Evolutionary conservation across 495 filamentous ascomycete genomes (phyloP), one percentile per base, ranked within the genome.

Genomic region (Pyrenula aspistea): DNA sequence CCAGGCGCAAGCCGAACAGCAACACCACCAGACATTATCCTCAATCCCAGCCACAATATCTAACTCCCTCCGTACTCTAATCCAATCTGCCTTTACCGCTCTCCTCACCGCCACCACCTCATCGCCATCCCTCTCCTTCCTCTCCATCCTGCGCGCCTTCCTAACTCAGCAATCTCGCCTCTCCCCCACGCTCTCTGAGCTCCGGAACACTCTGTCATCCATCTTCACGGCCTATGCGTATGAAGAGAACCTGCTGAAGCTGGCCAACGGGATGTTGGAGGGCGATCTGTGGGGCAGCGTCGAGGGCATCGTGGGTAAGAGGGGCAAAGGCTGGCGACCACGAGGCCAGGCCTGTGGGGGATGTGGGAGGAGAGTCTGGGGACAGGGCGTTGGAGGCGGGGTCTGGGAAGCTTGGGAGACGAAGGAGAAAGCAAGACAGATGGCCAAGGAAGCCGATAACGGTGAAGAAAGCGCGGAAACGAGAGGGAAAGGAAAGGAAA

Each of bases 171-270:
- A 91, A 0, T 85, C 88, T 1, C 72, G 75, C 22, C 83, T 86
- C 23, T 95, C 92, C 1, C 89, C 93, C 0, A 92, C 86, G 23
- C 80, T 97, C 0, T 84, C 87, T 2, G 91, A 97, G 63, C 76
- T 98, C 12, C 85, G 94, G 22, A 77, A 81, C 49, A 91, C 96
- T 1, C 78, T 98, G 2, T 75, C 82, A 1, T 89, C 88, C 4
- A 90, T 98, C 51, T 98, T 98, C 68, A 84, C 92, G 1, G 91
- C 94, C 0, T 97, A 98, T 63, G 83, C 89, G 0, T 96, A 96
- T 66, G 94, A 97, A 67, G 85, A 88, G 62, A 88, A 86, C 2
- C 85, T 98, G 12, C 77, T 97, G 20, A 76, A 80, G 1, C 82
- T 98, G 12, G 88, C 94, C 11, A 92, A 91, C 67, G 79, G 82